Conservation (phyloP, 495 filamentous ascomycete genomes). For the Xylaria sp. region DNA sequence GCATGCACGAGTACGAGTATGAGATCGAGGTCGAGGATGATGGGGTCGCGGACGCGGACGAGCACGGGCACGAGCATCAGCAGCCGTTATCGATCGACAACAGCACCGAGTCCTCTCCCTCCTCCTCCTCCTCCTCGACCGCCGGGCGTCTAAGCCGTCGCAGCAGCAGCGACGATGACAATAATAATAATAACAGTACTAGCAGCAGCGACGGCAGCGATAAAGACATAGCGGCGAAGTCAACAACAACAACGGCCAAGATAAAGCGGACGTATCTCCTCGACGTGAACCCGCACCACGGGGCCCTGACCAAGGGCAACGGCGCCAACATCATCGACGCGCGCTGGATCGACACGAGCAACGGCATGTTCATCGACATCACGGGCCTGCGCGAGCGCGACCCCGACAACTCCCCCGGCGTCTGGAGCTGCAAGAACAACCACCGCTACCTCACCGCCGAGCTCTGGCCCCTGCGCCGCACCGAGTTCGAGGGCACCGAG, state of each 20-base stretch:
- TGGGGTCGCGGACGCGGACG: too few relatives aligned
- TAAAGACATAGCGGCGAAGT: too few relatives aligned
- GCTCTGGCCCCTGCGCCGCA: constrained; percentile 80
- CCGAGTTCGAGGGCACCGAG: constrained; percentile 75
- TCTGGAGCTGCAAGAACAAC: constrained; percentile 85
- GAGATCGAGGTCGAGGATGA: constrained; percentile 41
- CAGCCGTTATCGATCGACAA: too few relatives aligned
- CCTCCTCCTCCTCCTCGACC: too few relatives aligned
- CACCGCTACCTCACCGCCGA: constrained; percentile 74
- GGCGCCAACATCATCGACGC: constrained; percentile 86
- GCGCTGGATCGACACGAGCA: constrained; percentile 79
- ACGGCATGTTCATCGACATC: constrained; percentile 86
- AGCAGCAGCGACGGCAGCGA: too few relatives aligned
- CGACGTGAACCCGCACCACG: constrained; percentile 77
- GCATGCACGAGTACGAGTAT: constrained; percentile 69
- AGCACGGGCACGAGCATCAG: too few relatives aligned
- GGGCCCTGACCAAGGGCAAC: constrained; percentile 64
- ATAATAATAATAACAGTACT: too few relatives aligned
- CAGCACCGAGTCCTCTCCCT: background rate
- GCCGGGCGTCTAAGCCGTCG: too few relatives aligned
- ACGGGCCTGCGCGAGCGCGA: constrained; percentile 79
- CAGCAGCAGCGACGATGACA: too few relatives aligned
- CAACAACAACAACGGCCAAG: background rate
- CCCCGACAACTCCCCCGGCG: constrained; percentile 59
- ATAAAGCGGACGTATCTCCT: constrained; percentile 65